A percentile compares a stretch with the other conserved stretches of the same genome.
These are phyloP conservation scores for Nematocida ironsii DNA, from an alignment of 371 early-diverging fungal species.

Conservation along the genomic window DNA sequence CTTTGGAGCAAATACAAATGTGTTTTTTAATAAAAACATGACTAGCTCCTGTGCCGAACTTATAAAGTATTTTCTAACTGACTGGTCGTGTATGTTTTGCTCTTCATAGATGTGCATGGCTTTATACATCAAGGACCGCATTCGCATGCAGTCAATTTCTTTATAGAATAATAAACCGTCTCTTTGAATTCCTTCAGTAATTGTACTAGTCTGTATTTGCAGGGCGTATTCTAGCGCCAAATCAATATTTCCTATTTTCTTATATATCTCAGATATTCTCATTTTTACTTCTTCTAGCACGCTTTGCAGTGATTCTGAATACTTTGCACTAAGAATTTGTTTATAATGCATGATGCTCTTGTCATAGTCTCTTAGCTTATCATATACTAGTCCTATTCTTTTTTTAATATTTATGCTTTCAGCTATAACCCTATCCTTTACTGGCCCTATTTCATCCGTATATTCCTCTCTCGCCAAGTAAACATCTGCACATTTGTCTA, in stretches of 20 bases:
- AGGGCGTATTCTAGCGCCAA: constrained; percentile 60
- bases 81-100: not conserved
- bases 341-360: constrained; percentile 55
- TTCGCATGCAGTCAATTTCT: constrained; percentile 30
- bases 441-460: not conserved
- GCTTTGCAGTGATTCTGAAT: not conserved
- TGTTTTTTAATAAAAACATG: constrained; percentile 30
- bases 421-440: constrained; percentile 16
- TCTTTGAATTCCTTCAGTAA: not conserved
- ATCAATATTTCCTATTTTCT: constrained; percentile 61
- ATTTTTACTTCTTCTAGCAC: constrained; percentile 57
- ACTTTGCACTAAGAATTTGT: constrained; percentile 43
- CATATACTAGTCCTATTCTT: constrained; percentile 31
- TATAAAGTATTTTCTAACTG: constrained; percentile 28
- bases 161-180: constrained; percentile 19
- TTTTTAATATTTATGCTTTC: constrained; percentile 34
- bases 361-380: constrained; percentile 46
- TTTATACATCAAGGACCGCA: constrained; percentile 38
- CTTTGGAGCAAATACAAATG: constrained; percentile 28
- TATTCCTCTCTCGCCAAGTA: not conserved
- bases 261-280: constrained; percentile 65
- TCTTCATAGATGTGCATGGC: constrained; percentile 25
- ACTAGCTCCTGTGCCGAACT: constrained; percentile 39
- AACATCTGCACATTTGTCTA: not conserved
- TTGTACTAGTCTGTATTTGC: constrained; percentile 12